phyloP scores from a whole-genome alignment of 345 rosid genomes.

The Corchorus olitorius region DNA sequence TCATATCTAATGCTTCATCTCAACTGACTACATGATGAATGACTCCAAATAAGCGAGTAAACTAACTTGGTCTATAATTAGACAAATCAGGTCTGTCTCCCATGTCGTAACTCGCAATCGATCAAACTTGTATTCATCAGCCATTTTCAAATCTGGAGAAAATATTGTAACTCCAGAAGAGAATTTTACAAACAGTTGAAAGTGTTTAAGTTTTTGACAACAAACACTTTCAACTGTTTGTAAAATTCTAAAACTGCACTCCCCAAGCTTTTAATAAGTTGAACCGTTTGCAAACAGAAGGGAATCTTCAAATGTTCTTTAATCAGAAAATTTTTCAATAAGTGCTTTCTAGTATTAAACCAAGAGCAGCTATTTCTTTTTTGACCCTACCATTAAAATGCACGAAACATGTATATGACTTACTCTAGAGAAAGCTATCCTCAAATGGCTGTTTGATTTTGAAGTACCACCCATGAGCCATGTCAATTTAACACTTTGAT shows the following conservation, averaged over 20 bases:
- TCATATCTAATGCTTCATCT: background rate
- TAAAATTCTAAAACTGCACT: background rate
- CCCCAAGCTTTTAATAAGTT: background rate
- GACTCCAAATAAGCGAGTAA: background rate
- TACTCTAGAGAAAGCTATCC: background rate
- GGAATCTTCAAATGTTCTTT: conserved; percentile 2
- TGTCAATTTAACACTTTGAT: background rate
- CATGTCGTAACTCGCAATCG: background rate
- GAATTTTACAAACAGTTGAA: too few species aligned
- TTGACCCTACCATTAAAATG: background rate
- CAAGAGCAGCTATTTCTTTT: background rate
- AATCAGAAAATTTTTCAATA: background rate
- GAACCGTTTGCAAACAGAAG: background rate
- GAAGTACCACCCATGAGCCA: background rate
- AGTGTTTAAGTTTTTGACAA: too few species aligned
- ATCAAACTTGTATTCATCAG: background rate
- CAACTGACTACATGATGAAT: background rate
- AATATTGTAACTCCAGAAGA: background rate
- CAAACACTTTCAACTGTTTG: background rate
- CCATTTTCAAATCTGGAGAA: background rate
- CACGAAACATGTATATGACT: background rate
- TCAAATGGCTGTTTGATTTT: background rate
- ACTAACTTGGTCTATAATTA: background rate
- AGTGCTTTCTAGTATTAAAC: conserved; percentile 5
- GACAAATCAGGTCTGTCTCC: background rate